phyloP scores from a whole-genome alignment of 805 yeast species.

The Brettanomyces nanus region DNA sequence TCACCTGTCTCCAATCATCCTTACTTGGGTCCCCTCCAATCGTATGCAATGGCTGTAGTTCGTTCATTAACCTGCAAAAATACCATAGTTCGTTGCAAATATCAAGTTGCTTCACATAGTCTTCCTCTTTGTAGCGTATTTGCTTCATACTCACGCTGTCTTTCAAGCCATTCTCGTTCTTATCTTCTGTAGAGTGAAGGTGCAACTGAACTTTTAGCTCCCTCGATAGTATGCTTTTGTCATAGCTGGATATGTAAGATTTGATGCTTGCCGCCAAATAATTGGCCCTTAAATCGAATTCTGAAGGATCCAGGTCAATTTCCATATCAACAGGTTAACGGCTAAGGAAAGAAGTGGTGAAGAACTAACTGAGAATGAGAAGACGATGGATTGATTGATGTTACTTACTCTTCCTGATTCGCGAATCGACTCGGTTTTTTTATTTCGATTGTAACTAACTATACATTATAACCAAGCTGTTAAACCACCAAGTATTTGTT shows the following conservation, averaged over 20 bases:
- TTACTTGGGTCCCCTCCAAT: constrained; percentile 3
- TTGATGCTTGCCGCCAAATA: not conserved
- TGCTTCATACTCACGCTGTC: not conserved
- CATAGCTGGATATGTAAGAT: not conserved
- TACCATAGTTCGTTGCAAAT: constrained; percentile 25
- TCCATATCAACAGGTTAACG: too few relatives aligned
- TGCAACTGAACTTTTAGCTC: too few relatives aligned
- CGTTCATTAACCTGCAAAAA: constrained; percentile 22
- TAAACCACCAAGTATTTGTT: constrained; percentile 45
- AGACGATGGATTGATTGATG: too few relatives aligned
- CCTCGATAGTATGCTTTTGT: not conserved
- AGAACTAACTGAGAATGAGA: too few relatives aligned
- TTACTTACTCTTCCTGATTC: too few relatives aligned
- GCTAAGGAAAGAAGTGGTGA: too few relatives aligned
- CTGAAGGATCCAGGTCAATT: not conserved
- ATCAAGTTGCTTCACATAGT: constrained; percentile 20
- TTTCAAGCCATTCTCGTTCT: not conserved
- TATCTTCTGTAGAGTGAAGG: not conserved
- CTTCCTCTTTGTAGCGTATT: constrained; percentile 9
- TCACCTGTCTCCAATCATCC: constrained; percentile 9
- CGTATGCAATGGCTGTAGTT: constrained; percentile 11
- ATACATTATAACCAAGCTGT: too few relatives aligned
- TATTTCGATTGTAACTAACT: too few relatives aligned
- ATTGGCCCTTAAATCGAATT: not conserved
- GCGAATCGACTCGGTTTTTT: too few relatives aligned